phyloP scores from a whole-genome alignment of 345 rosid species.

The Chamaenerion angustifolium region DNA sequence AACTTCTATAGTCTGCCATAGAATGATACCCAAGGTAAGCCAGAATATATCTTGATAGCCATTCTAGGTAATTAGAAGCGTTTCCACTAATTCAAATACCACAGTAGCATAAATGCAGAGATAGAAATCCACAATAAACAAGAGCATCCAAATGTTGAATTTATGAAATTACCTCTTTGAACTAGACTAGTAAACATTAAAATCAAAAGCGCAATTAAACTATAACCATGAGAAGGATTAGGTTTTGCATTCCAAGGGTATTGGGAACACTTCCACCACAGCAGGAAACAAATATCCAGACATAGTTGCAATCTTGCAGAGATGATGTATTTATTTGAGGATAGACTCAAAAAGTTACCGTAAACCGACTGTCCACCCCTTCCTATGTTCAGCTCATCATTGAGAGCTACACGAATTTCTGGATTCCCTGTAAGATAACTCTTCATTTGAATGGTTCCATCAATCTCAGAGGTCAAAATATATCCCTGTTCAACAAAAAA shows the following conservation, averaged over 20 bases:
- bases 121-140: too few species aligned
- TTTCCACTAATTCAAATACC: not conserved
- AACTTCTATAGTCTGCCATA: conserved; percentile 72
- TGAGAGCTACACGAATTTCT: conserved; percentile 92
- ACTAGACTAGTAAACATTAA: too few species aligned
- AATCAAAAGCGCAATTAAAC: too few species aligned
- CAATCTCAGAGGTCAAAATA: conserved; percentile 93
- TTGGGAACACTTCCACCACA: too few species aligned
- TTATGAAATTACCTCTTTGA: too few species aligned
- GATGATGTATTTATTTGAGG: not conserved
- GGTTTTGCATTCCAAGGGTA: too few species aligned
- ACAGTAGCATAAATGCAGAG: too few species aligned
- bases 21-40: conserved; percentile 2
- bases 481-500: conserved; percentile 50
- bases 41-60: not conserved
- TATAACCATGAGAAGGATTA: too few species aligned
- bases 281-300: too few species aligned
- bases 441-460: conserved; percentile 99
- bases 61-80: not conserved
- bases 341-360: conserved; percentile 32
- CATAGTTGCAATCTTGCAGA: not conserved
- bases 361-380: conserved; percentile 61
- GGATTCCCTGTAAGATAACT: conserved; percentile 95
- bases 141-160: too few species aligned
- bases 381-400: conserved; percentile 83